phyloP scores from a whole-genome alignment of 2,329 filamentous ascomycete species.

The Lachnellula cervina region DNA sequence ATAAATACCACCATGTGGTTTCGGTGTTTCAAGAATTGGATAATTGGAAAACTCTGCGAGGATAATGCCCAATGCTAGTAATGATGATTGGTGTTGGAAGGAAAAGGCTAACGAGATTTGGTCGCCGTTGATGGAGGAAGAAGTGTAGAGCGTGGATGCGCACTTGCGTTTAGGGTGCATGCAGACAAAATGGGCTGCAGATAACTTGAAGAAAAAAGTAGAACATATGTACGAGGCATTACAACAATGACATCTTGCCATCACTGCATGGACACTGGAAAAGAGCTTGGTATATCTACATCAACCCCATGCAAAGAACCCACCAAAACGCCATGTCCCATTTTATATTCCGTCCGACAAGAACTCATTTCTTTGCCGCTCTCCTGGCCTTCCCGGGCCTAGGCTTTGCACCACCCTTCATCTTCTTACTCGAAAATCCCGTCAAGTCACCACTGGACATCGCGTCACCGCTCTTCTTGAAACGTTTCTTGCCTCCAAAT shows the following conservation, averaged over 20 bases:
- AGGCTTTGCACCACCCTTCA: constrained; percentile 60
- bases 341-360: not conserved
- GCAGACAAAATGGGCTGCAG: not conserved
- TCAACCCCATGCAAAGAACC: not conserved
- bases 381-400: constrained; percentile 44
- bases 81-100: too few relatives aligned
- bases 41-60: too few relatives aligned
- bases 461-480: constrained; percentile 86
- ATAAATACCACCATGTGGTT: too few relatives aligned
- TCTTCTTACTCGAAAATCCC: constrained; percentile 75
- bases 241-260: not conserved
- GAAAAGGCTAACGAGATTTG: too few relatives aligned
- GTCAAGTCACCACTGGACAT: constrained; percentile 74
- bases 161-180: not conserved
- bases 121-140: too few relatives aligned
- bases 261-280: not conserved
- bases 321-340: not conserved
- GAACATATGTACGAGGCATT: not conserved
- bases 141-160: not conserved
- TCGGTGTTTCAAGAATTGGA: too few relatives aligned
- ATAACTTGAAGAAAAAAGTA: not conserved
- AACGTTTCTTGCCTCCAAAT: constrained; percentile 92
- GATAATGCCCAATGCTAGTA: too few relatives aligned
- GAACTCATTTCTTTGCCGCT: constrained; percentile 27
- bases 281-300: not conserved